A percentile compares a stretch with the other conserved stretches of the same genome.
Conservation (phyloP, 75 land plant species). For the Selaginella moellendorffii region DNA sequence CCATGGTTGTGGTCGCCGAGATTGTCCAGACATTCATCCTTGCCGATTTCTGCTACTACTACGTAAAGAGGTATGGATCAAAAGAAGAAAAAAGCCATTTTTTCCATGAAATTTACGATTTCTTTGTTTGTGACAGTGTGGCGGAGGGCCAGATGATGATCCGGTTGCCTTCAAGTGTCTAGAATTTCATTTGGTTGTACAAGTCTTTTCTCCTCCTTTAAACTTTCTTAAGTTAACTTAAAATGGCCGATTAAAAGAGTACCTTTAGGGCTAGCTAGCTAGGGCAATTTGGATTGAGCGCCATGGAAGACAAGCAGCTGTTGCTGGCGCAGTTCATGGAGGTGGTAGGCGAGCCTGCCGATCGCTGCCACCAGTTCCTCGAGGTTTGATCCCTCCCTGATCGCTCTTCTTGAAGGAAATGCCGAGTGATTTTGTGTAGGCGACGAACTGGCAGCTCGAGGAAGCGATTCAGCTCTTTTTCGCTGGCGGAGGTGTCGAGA, state of each 20-base stretch:
- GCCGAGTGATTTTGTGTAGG: constrained; percentile 24
- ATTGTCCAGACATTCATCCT: constrained; percentile 16
- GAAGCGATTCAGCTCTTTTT: constrained; percentile 89
- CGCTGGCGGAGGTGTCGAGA: constrained; percentile 44
- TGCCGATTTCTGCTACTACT: constrained; percentile 20
- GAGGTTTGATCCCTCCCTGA: constrained; percentile 24
- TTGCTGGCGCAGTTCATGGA: constrained; percentile 52
- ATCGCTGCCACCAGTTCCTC: constrained; percentile 55
- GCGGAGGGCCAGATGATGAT: not conserved
- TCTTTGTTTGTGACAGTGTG: too few species aligned
- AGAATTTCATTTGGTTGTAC: too few species aligned
- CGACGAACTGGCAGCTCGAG: constrained; percentile 87
- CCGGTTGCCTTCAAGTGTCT: not conserved
- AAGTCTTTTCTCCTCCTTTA: too few species aligned
- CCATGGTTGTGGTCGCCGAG: constrained; percentile 12
- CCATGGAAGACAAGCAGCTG: too few species aligned
- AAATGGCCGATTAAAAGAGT: too few species aligned
- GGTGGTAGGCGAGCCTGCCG: constrained; percentile 52
- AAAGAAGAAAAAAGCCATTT: too few species aligned
- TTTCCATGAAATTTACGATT: too few species aligned
- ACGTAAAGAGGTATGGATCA: constrained; percentile 15
- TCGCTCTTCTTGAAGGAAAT: not conserved
- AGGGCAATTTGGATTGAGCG: too few species aligned
- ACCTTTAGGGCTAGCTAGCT: too few species aligned
- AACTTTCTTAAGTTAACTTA: too few species aligned